Evolutionary conservation across 257 asterid genomes (phyloP).

Genomic region (Forsythia suspensa): DNA sequence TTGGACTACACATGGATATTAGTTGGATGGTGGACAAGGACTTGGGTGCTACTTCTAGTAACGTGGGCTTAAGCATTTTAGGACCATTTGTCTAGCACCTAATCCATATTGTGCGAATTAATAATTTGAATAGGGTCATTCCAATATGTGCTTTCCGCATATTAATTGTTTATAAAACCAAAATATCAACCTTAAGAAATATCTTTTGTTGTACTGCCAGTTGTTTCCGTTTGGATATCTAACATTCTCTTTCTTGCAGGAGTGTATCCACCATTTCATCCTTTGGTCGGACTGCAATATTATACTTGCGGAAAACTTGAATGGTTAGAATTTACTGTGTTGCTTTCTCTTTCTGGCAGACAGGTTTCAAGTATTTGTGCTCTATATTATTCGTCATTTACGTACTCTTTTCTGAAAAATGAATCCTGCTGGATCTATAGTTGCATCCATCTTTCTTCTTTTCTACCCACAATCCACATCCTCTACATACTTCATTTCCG

Average conservation of each 20-base stretch:
- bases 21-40: background rate
- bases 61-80: background rate
- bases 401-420: background rate
- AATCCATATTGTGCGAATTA: background rate
- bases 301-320: constrained; percentile 89
- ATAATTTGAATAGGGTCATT: too few species aligned
- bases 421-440: background rate
- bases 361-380: background rate
- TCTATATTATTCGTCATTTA: background rate
- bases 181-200: background rate
- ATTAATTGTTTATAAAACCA: background rate
- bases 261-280: constrained; percentile 71
- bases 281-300: constrained; percentile 85
- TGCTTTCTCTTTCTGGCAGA: constrained; percentile 1
- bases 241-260: constrained; percentile 41
- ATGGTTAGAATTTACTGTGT: constrained; percentile 54
- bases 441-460: background rate
- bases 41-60: background rate
- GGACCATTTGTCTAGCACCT: background rate
- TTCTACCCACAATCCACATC: too few species aligned
- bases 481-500: too few species aligned
- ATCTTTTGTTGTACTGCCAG: background rate
- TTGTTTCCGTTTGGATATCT: background rate
- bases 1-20: too few species aligned
- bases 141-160: background rate